A percentile compares a stretch with the other conserved stretches of the same genome.
These are phyloP conservation scores for Sporothrix brunneoviolacea DNA, from an alignment of 2,329 filamentous ascomycete species.

Conservation along the genomic window DNA sequence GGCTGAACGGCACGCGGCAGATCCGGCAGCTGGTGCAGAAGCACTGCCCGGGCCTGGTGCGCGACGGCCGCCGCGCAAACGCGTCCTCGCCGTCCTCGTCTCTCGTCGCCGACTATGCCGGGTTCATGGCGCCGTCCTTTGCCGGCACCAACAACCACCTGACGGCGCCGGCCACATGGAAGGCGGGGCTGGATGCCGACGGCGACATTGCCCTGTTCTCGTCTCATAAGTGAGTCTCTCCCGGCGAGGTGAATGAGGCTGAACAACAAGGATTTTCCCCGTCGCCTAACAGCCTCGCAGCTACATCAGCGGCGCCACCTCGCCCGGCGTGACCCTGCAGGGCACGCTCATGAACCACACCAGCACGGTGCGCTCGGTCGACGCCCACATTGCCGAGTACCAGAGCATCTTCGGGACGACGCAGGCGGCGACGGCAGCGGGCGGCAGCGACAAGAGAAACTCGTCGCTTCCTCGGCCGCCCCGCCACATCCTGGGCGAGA, in stretches of 20 bases:
- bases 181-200: constrained; percentile 45
- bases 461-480: constrained; percentile 26
- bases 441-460: background rate
- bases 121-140: constrained; percentile 54
- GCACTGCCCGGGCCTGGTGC: constrained; percentile 41
- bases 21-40: constrained; percentile 40
- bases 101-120: constrained; percentile 27
- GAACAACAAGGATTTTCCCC: no score
- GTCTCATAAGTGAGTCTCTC: constrained; percentile 48
- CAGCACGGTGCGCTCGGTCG: constrained; percentile 41
- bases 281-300: constrained; percentile 33
- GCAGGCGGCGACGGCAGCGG: no score
- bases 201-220: constrained; percentile 46
- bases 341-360: constrained; percentile 59
- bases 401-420: constrained; percentile 32
- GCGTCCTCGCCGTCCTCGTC: constrained; percentile 19
- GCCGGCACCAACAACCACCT: constrained; percentile 45
- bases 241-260: no score
- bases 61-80: constrained; percentile 25
- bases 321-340: constrained; percentile 56
- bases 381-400: constrained; percentile 42
- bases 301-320: constrained; percentile 54
- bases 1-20: constrained; percentile 46
- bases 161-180: constrained; percentile 43
- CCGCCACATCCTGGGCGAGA: constrained; percentile 53